Conservation (phyloP, 352 stramenopile genomes). For the Globisporangium paddicum region DNA sequence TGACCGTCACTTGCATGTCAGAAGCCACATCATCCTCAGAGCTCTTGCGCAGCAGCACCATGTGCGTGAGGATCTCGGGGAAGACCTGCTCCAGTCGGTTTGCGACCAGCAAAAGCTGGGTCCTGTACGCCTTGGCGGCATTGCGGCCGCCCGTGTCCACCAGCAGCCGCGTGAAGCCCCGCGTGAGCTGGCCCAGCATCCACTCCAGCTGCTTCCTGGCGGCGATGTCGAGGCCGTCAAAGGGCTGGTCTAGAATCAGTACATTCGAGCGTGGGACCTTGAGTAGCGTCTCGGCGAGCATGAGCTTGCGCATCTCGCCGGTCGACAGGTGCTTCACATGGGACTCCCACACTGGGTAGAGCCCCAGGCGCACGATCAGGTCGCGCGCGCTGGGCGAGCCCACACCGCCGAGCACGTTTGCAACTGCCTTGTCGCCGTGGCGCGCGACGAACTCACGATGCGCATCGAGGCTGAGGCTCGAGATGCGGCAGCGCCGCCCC, state of each 20-base stretch:
- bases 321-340: constrained; percentile 85
- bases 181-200: constrained; percentile 80
- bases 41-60: constrained; percentile 37
- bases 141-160: constrained; percentile 84
- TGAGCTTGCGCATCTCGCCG: constrained; percentile 90
- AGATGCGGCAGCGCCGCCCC: constrained; percentile 23
- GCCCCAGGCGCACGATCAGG: constrained; percentile 88
- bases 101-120: constrained; percentile 84
- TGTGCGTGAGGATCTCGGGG: constrained; percentile 69
- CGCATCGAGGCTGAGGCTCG: constrained; percentile 78
- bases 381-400: constrained; percentile 72
- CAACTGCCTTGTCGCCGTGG: constrained; percentile 49
- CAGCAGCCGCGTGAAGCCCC: constrained; percentile 87
- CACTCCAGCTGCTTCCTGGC: constrained; percentile 74
- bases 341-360: constrained; percentile 88
- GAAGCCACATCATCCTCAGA: neutral
- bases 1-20: constrained; percentile 22
- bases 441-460: constrained; percentile 74
- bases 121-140: constrained; percentile 77
- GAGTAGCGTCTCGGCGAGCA: constrained; percentile 84
- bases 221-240: constrained; percentile 90
- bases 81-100: constrained; percentile 89
- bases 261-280: constrained; percentile 62
- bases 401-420: constrained; percentile 66
- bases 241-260: constrained; percentile 91